A percentile compares a stretch with the other conserved stretches of the same genome.
phyloP scores from a whole-genome alignment of 441 rosid species.

The Aleurites moluccanus region DNA sequence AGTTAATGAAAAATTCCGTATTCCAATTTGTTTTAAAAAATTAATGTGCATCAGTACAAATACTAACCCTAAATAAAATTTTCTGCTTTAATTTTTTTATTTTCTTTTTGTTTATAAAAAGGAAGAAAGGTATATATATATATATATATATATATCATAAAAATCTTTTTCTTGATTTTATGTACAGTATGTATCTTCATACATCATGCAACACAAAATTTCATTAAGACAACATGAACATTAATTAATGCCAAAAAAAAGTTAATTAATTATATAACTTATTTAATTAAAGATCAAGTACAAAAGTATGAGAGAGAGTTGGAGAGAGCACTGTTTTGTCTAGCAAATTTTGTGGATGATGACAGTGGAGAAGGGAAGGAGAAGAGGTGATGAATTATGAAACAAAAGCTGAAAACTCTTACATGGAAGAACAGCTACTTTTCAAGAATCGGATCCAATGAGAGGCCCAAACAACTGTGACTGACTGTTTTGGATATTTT shows the following conservation, averaged over 20 bases:
- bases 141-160: no score
- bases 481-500: conserved; percentile 23
- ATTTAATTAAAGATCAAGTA: neutral
- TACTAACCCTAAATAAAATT: conserved; percentile 49
- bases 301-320: conserved; percentile 22
- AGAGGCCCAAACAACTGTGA: conserved; percentile 15
- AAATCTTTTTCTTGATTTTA: conserved; percentile 8
- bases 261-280: no score
- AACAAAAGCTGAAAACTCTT: conserved; percentile 31
- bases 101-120: neutral
- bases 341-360: conserved; percentile 22
- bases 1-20: no score
- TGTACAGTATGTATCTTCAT: neutral
- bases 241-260: no score
- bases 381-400: neutral
- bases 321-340: conserved; percentile 22
- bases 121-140: neutral
- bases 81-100: conserved; percentile 1
- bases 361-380: conserved; percentile 18
- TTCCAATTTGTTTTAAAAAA: no score
- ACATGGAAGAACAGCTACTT: conserved; percentile 25
- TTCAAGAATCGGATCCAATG: conserved; percentile 36
- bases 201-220: neutral
- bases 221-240: no score
- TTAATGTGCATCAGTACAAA: no score